Percentiles rank a stretch among this genome's conserved stretches.
phyloP scores from a whole-genome alignment of 331 rosid genomes.

The Acacia concinna region DNA sequence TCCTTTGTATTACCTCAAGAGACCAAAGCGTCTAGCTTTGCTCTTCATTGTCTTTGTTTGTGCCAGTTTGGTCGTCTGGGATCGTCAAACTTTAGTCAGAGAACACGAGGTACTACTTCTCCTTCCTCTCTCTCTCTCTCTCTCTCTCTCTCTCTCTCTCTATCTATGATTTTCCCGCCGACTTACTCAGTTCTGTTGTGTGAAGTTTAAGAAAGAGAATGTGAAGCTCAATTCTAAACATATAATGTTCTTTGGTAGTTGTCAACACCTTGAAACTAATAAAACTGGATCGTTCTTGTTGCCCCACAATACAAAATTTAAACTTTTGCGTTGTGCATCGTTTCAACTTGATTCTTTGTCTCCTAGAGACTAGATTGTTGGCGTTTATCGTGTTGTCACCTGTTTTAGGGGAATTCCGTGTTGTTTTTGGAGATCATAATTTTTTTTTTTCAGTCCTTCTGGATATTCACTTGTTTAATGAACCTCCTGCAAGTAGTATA shows the following conservation, averaged over 20 bases:
- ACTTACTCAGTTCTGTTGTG: conserved; percentile 16
- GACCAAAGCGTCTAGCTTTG: conserved; percentile 86
- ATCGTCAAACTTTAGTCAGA: conserved; percentile 80
- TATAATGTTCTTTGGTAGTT: background rate
- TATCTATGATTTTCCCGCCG: background rate
- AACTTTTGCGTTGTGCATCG: background rate
- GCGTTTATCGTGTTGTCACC: background rate
- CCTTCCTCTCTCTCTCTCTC: background rate
- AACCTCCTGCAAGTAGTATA: background rate
- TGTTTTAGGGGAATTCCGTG: background rate
- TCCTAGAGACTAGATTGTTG: background rate
- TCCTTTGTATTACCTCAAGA: conserved; percentile 81
- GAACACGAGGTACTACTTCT: conserved; percentile 72
- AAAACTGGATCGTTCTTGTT: background rate
- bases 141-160: background rate
- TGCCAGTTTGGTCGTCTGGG: conserved; percentile 71
- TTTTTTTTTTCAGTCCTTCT: background rate
- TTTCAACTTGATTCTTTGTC: conserved; percentile 21
- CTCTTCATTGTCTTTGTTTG: conserved; percentile 73
- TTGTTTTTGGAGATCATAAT: conserved; percentile 20
- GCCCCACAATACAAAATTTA: background rate
- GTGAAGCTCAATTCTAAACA: background rate
- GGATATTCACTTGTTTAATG: background rate
- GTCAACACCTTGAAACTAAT: background rate
- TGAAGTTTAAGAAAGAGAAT: background rate